These are phyloP conservation scores for Exophiala spinifera DNA, from an alignment of 2,329 filamentous ascomycete genomes.

Conservation along the genomic window DNA sequence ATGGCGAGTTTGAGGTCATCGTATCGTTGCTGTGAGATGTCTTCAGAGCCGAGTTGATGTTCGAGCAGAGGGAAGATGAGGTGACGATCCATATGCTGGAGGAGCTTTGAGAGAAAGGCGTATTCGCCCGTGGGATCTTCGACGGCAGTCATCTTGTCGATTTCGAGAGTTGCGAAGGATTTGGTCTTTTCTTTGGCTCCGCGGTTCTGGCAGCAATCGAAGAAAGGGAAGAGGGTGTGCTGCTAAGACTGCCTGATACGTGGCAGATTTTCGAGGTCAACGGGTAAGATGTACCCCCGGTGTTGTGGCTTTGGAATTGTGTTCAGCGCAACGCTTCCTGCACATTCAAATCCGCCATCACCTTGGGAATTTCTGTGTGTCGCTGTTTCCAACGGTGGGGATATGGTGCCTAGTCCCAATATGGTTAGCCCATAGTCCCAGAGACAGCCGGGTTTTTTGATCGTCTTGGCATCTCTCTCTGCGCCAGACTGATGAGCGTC, in stretches of 20 bases:
- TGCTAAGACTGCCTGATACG: background rate
- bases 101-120: conserved; percentile 82
- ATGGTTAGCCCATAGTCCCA: background rate
- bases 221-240: background rate
- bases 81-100: conserved; percentile 90
- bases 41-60: conserved; percentile 78
- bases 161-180: background rate
- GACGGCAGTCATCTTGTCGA: conserved; percentile 13
- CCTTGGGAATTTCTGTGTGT: background rate
- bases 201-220: background rate
- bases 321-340: conserved; percentile 6
- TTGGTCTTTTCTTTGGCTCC: background rate
- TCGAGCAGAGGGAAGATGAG: conserved; percentile 95
- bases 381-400: background rate
- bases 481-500: background rate
- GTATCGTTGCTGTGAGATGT: conserved; percentile 62
- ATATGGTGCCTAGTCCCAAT: background rate
- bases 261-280: conserved; percentile 2
- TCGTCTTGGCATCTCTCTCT: background rate
- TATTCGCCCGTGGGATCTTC: conserved; percentile 62
- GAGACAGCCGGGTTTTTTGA: background rate
- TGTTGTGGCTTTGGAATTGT: background rate
- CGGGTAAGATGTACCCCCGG: conserved; percentile 8
- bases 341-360: conserved; percentile 2
- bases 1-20: conserved; percentile 78